Percentiles rank a stretch among this genome's conserved stretches.
Evolutionary conservation across 805 yeast genomes (phyloP).

Genomic region (Lipomyces yamanashiensis): DNA sequence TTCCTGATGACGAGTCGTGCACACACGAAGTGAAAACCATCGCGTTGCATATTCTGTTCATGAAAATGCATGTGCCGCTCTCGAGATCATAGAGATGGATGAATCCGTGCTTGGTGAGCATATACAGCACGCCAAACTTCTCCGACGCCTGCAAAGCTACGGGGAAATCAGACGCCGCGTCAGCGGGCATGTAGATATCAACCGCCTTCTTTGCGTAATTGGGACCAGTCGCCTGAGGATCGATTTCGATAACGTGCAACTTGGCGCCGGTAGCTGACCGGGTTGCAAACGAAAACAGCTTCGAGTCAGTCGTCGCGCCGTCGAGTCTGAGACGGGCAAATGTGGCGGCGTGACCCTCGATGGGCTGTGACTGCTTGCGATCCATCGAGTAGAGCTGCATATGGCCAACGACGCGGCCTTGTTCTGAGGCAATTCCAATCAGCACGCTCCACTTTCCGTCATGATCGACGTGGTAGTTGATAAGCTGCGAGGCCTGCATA

Average conservation of each 20-base stretch:
- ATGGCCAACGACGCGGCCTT: conserved; percentile 93
- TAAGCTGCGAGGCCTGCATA: conserved; percentile 73
- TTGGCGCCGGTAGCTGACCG: conserved; percentile 74
- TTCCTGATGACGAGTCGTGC: conserved; percentile 76
- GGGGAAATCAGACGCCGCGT: conserved; percentile 95
- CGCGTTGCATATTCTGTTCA: conserved; percentile 94
- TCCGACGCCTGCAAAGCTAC: conserved; percentile 85
- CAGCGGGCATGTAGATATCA: conserved; percentile 95
- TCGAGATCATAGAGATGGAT: conserved; percentile 94
- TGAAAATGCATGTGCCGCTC: conserved; percentile 88
- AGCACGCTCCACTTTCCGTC: conserved; percentile 91
- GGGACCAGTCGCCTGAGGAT: conserved; percentile 86
- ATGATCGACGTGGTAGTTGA: conserved; percentile 82
- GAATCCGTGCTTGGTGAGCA: conserved; percentile 94
- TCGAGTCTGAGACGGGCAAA: conserved; percentile 78
- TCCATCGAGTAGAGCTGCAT: conserved; percentile 88
- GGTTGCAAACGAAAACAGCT: conserved; percentile 91
- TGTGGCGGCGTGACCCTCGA: conserved; percentile 95
- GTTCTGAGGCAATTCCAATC: conserved; percentile 92
- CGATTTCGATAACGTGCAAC: conserved; percentile 93
- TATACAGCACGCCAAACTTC: conserved; percentile 82
- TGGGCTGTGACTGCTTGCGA: conserved; percentile 92
- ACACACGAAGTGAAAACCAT: conserved; percentile 88
- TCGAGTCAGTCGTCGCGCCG: conserved; percentile 74
- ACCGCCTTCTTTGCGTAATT: conserved; percentile 84